These are phyloP conservation scores for Glomus cerebriforme DNA, from an alignment of 192 early-diverging fungal species.

Conservation along the genomic window DNA sequence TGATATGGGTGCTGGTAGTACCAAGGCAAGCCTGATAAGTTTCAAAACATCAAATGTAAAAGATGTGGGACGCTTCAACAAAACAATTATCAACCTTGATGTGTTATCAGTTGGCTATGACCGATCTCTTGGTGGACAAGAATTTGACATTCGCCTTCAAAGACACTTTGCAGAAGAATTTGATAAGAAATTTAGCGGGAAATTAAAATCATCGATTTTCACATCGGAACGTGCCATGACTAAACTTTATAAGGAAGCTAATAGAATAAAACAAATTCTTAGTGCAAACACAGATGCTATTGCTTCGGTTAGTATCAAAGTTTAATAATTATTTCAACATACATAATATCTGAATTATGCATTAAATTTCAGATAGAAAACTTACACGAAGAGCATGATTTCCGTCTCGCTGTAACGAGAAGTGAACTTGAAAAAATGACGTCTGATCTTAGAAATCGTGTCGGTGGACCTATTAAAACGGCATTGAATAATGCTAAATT, in stretches of 20 bases:
- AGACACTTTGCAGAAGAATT: constrained; percentile 79
- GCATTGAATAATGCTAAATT: constrained; percentile 70
- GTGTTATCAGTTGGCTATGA: constrained; percentile 85
- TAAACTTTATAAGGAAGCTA: constrained; percentile 89
- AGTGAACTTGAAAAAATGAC: constrained; percentile 73
- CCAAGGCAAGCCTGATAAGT: constrained; percentile 82
- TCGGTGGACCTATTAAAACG: constrained; percentile 70
- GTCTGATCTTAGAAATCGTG: constrained; percentile 66
- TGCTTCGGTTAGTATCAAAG: constrained; percentile 61
- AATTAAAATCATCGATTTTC: constrained; percentile 57
- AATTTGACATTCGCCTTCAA: constrained; percentile 83
- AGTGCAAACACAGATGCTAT: constrained; percentile 89
- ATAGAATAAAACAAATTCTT: constrained; percentile 93
- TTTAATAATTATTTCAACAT: not conserved
- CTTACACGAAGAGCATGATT: constrained; percentile 84
- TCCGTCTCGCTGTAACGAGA: constrained; percentile 77
- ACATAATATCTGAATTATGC: not conserved
- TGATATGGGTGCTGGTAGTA: constrained; percentile 97
- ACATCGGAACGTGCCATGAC: constrained; percentile 82
- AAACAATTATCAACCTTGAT: constrained; percentile 66
- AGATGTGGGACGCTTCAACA: constrained; percentile 58
- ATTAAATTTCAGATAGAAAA: constrained; percentile 69
- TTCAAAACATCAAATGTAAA: constrained; percentile 68
- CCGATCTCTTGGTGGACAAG: constrained; percentile 81
- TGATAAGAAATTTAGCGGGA: constrained; percentile 50